Percentiles rank a stretch among this genome's conserved stretches.
Evolutionary conservation across 2,329 filamentous ascomycete genomes (phyloP).

Genomic region (Arachnopeziza araneosa): DNA sequence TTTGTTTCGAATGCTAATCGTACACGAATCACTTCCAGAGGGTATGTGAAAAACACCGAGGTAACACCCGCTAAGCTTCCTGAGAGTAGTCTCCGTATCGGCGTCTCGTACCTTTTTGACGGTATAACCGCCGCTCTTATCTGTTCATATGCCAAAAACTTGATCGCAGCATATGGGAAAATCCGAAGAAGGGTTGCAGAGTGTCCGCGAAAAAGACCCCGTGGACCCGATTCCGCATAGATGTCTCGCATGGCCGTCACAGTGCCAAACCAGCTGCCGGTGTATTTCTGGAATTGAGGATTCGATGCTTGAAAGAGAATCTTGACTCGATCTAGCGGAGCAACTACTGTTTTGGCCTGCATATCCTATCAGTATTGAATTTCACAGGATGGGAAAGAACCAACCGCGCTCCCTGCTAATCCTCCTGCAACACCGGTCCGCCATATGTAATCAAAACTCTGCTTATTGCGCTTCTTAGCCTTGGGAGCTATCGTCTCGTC

Average conservation of each 20-base stretch:
- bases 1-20: slow-evolving; percentile 93
- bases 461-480: slow-evolving; percentile 50
- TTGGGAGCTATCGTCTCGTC: slow-evolving; percentile 45
- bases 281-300: slow-evolving; percentile 89
- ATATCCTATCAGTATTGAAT: slow-evolving; percentile 1
- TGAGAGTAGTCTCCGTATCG: slow-evolving; percentile 66
- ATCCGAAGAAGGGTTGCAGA: slow-evolving; percentile 91
- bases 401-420: slow-evolving; percentile 84
- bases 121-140: slow-evolving; percentile 76
- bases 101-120: slow-evolving; percentile 68
- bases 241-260: slow-evolving; percentile 80
- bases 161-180: slow-evolving; percentile 96
- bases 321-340: slow-evolving; percentile 94
- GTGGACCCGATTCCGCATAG: slow-evolving; percentile 63
- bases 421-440: slow-evolving; percentile 84
- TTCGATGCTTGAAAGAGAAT: slow-evolving; percentile 97
- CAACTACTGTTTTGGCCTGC: slow-evolving; percentile 91
- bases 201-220: slow-evolving; percentile 86
- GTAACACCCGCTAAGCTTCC: slow-evolving; percentile 77
- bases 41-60: slow-evolving; percentile 94
- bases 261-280: slow-evolving; percentile 81
- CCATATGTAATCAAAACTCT: slow-evolving; percentile 77
- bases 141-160: slow-evolving; percentile 97
- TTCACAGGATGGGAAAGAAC: slow-evolving; percentile 4
- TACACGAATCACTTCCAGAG: slow-evolving; percentile 86